A percentile compares a stretch with the other conserved stretches of the same genome.
These are phyloP conservation scores for Fraxinus anomala DNA, from an alignment of 257 asterid species.

Conservation along the genomic window DNA sequence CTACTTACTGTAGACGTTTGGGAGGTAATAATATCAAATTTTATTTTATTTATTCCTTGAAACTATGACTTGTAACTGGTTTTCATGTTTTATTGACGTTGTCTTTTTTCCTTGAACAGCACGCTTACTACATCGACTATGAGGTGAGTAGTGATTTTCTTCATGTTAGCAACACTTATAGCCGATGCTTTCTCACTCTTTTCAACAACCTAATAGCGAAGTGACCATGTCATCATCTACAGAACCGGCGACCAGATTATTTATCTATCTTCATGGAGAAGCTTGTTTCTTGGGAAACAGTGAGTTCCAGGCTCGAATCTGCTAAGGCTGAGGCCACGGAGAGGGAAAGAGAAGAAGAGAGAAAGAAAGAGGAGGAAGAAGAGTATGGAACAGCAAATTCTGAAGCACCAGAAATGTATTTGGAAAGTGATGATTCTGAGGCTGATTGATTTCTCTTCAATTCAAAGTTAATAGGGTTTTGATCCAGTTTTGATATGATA, in stretches of 20 bases:
- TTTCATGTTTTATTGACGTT: background rate
- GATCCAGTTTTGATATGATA: background rate
- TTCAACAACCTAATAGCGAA: background rate
- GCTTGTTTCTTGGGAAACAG: conserved; percentile 94
- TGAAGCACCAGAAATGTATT: conserved; percentile 47
- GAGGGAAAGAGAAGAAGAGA: conserved; percentile 61
- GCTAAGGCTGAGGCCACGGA: conserved; percentile 64
- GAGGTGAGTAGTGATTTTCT: conserved; percentile 51
- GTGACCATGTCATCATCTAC: conserved; percentile 22
- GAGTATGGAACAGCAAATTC: conserved; percentile 27
- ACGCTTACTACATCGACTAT: conserved; percentile 89
- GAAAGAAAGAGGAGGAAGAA: conserved; percentile 35
- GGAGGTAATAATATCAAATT: conserved; percentile 64
- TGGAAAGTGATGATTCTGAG: conserved; percentile 49
- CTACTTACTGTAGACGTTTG: conserved; percentile 91
- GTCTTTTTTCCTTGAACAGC: conserved; percentile 46
- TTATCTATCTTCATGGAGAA: conserved; percentile 80
- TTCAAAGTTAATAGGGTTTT: background rate
- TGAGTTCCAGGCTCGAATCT: conserved; percentile 77
- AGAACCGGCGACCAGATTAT: conserved; percentile 85
- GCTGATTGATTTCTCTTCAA: conserved; percentile 37
- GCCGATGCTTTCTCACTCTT: conserved; percentile 1
- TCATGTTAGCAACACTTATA: background rate
- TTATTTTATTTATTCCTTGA: background rate
- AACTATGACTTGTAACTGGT: background rate